Base-by-base conservation (phyloP, 2,329 filamentous ascomycete species). In the Aureobasidium zeae region DNA sequence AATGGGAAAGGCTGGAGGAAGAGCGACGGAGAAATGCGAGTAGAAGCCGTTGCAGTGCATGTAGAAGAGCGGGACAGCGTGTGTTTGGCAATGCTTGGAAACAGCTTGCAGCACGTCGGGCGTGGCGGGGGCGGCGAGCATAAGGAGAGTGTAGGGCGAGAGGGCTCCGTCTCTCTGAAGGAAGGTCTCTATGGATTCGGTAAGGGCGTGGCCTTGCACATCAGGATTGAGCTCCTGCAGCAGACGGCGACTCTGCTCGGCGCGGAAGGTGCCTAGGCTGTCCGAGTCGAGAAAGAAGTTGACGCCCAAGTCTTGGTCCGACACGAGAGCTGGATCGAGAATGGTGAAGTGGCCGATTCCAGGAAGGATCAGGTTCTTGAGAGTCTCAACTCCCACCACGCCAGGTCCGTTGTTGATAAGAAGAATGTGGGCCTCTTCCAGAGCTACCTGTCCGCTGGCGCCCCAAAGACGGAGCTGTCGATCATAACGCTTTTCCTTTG, bases 321-420 rank as follows among this genome's bases (percentile, higher is more conserved):
- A 71, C n/a, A 98, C 88, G 2, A 73, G 62, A 1, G 79, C 76
- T 5, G 83, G 79, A 56, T 98, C 91, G 41, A 83, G 81, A 49
- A 98, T 94, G 1, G 86, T 93, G 61, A 95, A 98, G 19, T 79
- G 77, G 7, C 91, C 93, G 55, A 96, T 83, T 3, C 88, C 86
- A 46, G 91, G 91, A 7, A 98, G 69, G 3, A 98, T 85, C n/a
- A 98, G 76, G 59, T 98, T 98, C 72, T 98, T 98, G 49, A 98
- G 73, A 0, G 88, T 81, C 64, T 98, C 91, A 10, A 93, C 74
- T 11, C 88, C 91, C 24, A 87, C 84, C 2, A 87, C 84, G 8
- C 89, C 89, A n/a, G 82, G 67, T 2, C 86, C 83, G 1, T 83
- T 85, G 63, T 94, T 95, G 48, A 98, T 69, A 4, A 98, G 73